These are phyloP conservation scores for Thraustotheca clavata DNA, from an alignment of 352 stramenopile species.

Conservation along the genomic window DNA sequence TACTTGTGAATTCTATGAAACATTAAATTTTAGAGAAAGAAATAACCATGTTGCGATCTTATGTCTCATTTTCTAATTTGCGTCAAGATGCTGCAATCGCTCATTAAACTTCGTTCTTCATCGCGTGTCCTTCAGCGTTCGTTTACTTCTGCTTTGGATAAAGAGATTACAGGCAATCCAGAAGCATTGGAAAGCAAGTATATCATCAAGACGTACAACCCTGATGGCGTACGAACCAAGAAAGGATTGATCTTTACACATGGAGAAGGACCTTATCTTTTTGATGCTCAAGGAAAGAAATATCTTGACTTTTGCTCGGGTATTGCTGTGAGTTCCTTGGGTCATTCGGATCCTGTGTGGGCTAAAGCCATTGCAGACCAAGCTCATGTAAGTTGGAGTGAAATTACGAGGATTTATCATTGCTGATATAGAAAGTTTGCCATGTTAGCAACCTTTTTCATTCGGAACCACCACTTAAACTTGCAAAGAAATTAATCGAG, in stretches of 20 bases:
- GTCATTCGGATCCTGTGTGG: slow-evolving; percentile 86
- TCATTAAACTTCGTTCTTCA: no score
- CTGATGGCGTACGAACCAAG: slow-evolving; percentile 57
- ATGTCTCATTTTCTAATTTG: no score
- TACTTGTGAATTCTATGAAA: no score
- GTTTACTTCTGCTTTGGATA: no score
- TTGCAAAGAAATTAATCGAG: slow-evolving; percentile 93
- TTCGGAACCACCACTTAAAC: slow-evolving; percentile 85
- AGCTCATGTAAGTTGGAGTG: slow-evolving; percentile 30
- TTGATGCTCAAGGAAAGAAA: slow-evolving; percentile 77
- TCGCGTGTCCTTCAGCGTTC: no score
- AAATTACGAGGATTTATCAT: slow-evolving; percentile 39
- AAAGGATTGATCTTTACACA: slow-evolving; percentile 65
- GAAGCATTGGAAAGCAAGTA: slow-evolving; percentile 73
- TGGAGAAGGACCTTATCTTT: slow-evolving; percentile 89
- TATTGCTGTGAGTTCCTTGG: slow-evolving; percentile 83
- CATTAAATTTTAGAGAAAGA: no score
- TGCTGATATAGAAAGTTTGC: slow-evolving; percentile 84
- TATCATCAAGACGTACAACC: slow-evolving; percentile 76
- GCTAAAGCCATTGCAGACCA: slow-evolving; percentile 57
- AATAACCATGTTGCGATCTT: no score
- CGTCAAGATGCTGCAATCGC: no score
- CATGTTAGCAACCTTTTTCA: slow-evolving; percentile 98
- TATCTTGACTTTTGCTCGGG: slow-evolving; percentile 93
- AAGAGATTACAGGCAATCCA: background rate